Base-by-base conservation (phyloP, 495 filamentous ascomycete species). In the Penicillium desertorum region DNA sequence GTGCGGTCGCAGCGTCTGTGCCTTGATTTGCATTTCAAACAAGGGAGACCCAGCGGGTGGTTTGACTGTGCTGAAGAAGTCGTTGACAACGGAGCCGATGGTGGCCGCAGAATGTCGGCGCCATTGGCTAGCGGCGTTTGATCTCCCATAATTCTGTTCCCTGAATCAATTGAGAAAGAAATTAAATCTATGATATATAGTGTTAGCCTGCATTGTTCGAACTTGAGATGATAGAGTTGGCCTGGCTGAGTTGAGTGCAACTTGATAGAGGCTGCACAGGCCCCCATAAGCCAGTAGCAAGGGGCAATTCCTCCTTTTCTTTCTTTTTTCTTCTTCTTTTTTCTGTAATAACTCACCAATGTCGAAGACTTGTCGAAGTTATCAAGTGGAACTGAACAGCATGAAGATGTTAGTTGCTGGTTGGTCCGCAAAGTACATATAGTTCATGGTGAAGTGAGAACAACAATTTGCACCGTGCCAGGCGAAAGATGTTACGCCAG, bases 1-100 rank as follows among this genome's bases (percentile, higher is more conserved):
- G n/a, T 14, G 4, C 50, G 50, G 27, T 52, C 50, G 32, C 50
- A 52, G 22, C 37, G 36, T 1, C 8, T 27, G n/a, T 52, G 50
- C 4, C 17, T 41, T 7, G 8, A 0, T 29, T 16, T 42, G 14
- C 37, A 52, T 43, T 3, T 20, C 6, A 6, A 1, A 10, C 49
- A 52, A n/a, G 14, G 1, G n/a, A 9, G 5, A 30, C 36, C 23
- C 22, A 42, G 22, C 2, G 20, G 22, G 9, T 52, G 20, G 27
- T 1, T 12, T 22, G 32, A 20, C 16, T 5, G 16, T 39, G 16
- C 5, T 25, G 30, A 16, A 23, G 14, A 22, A 23, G 30, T 51
- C 8, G 19, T 22, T 37, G 32, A 25, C 5, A 39, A 34, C 29
- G 44, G 5, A 20, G 20, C 48, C 6, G 48, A 27, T 27, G 29